phyloP scores from a whole-genome alignment of 495 filamentous ascomycete species.

The Jackrogersella multiformis region DNA sequence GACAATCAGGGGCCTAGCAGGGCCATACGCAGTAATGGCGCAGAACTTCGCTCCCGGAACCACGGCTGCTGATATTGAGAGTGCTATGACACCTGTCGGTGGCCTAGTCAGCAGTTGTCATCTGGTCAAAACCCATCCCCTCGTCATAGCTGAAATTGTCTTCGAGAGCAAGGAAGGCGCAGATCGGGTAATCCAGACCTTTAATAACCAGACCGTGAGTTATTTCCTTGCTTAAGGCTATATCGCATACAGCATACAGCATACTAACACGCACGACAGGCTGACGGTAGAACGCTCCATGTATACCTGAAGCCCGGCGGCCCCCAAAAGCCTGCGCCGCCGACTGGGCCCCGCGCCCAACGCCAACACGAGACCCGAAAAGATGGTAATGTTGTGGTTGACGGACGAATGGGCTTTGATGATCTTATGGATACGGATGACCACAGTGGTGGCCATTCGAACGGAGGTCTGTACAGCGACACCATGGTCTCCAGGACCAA shows the following conservation, averaged over 20 bases:
- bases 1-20: conserved; percentile 80
- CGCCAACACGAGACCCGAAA: conserved; percentile 52
- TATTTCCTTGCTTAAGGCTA: not conserved
- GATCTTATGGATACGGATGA: conserved; percentile 62
- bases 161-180: conserved; percentile 81
- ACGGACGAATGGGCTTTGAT: conserved; percentile 70
- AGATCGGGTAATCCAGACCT: conserved; percentile 80
- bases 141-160: conserved; percentile 85
- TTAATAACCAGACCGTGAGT: conserved; percentile 85
- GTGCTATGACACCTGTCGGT: conserved; percentile 77
- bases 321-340: conserved; percentile 33
- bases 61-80: conserved; percentile 92
- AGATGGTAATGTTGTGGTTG: conserved; percentile 61
- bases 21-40: conserved; percentile 83
- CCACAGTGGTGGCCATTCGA: conserved; percentile 19
- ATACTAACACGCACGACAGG: conserved; percentile 58
- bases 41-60: conserved; percentile 93
- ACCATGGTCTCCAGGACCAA: conserved; percentile 38
- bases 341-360: conserved; percentile 47
- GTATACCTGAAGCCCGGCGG: conserved; percentile 73
- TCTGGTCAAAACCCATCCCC: conserved; percentile 73
- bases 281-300: conserved; percentile 82
- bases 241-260: not conserved
- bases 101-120: conserved; percentile 77
- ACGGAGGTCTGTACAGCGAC: conserved; percentile 58